Conservation (phyloP, 1,139 yeast genomes). For the Taiozyma sp. region DNA sequence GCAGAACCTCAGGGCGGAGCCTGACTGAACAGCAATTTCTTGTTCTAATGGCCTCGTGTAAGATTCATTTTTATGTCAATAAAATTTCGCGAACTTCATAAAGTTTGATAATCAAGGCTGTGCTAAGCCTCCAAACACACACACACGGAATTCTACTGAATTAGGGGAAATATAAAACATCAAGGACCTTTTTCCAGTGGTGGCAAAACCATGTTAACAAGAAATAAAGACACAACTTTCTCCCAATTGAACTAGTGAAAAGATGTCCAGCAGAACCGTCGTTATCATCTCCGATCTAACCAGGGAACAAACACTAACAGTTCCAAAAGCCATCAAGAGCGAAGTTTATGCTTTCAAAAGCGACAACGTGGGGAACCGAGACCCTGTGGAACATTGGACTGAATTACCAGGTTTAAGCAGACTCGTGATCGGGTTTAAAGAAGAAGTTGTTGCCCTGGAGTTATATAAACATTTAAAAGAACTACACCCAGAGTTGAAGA, state of each 20-base stretch:
- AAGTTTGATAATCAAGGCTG: no score
- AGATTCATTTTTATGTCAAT: no score
- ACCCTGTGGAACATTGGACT: constrained; percentile 39
- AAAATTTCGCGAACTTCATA: no score
- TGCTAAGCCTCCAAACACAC: no score
- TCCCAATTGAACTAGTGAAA: background rate
- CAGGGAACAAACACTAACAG: constrained; percentile 14
- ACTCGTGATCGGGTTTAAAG: constrained; percentile 36
- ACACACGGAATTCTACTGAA: no score
- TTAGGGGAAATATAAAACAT: no score
- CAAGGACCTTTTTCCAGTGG: no score
- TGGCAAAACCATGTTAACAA: no score
- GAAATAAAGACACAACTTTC: no score
- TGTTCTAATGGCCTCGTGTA: no score
- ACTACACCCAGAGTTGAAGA: constrained; percentile 26
- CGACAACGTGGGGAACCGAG: background rate
- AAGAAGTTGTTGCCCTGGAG: constrained; percentile 30
- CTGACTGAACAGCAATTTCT: no score
- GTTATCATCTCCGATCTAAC: constrained; percentile 21
- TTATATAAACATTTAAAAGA: constrained; percentile 26
- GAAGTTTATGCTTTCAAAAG: constrained; percentile 6
- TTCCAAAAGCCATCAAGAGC: constrained; percentile 14
- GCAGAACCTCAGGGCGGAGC: no score
- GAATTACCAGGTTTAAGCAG: constrained; percentile 40
- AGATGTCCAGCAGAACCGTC: constrained; percentile 10